Base-by-base conservation (phyloP, 2,329 filamentous ascomycete genomes). In the Phyllosticta citrichinensis region DNA sequence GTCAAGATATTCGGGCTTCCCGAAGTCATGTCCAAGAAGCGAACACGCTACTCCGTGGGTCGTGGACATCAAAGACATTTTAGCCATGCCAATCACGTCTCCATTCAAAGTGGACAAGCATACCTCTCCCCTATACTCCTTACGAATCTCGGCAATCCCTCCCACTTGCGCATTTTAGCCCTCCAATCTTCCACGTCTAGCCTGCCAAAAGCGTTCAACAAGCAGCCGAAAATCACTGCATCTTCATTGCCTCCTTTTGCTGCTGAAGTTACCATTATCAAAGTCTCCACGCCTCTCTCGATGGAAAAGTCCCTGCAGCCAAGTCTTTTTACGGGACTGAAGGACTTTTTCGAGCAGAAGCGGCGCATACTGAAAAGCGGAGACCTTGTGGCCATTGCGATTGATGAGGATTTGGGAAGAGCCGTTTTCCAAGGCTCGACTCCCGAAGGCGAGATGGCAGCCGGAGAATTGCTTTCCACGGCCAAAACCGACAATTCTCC, bases 1-100 rank as follows among this genome's bases (percentile, higher is more conserved):
- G 92, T 89, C 17, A 89, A 89, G 67, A 87, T 97, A 2, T 99
- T 91, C 71, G 91, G 92, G 0, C 78, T 99, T 1, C 90, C 94
- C 0, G 93, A 94, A 68, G 86, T 82, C 55, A 68, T 86, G 67
- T 76, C 80, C 2, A 80, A 79, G 58, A 83, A 83, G 62, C 63
- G 71, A 61, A 76, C 78, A 12, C 77, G 82, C 33, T 85, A 85
- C 69, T 77, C 80, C 5, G 78, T 84, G 53, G 79, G 82, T 63
- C 73, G 73, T 58, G 64, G 66, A 19, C 62, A 65, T 17, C 68
- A 79, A 12, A 73, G 82, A 57, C 76, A 81, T 62, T 78, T 80
- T 27, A 86, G 83, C 67, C 60, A 67, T 27, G 68, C 71, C 0
- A 64, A 70, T 10, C 66, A 70, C 55, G 50, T 52, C 27, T 17